Percentiles rank a stretch among this genome's conserved stretches.
Conservation (phyloP, 768 basidiomycete species). For the Suillus plorans region DNA sequence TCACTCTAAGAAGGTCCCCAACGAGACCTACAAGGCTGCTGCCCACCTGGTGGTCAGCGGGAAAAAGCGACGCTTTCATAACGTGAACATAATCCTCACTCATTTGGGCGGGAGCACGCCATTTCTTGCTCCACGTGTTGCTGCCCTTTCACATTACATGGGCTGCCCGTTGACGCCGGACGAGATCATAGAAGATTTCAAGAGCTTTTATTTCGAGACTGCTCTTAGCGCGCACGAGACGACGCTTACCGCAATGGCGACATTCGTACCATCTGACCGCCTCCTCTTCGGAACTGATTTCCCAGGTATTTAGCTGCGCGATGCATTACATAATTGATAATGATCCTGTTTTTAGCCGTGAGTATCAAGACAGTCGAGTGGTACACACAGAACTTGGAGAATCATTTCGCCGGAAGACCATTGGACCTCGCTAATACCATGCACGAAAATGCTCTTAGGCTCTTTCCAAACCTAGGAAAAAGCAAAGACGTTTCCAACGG, state of each 20-base stretch:
- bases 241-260: constrained; percentile 50
- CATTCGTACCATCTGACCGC: constrained; percentile 48
- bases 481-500: neutral
- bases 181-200: constrained; percentile 69
- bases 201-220: constrained; percentile 71
- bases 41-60: constrained; percentile 75
- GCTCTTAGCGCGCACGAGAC: constrained; percentile 61
- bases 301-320: constrained; percentile 50
- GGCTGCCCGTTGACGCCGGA: constrained; percentile 62
- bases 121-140: constrained; percentile 67
- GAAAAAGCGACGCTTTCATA: constrained; percentile 58
- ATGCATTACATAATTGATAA: neutral
- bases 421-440: constrained; percentile 44
- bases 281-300: constrained; percentile 77
- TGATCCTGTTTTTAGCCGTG: constrained; percentile 45
- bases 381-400: constrained; percentile 57
- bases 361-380: constrained; percentile 54
- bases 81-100: constrained; percentile 65
- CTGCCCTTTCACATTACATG: constrained; percentile 67
- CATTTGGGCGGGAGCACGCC: constrained; percentile 73
- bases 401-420: constrained; percentile 43
- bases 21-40: constrained; percentile 82
- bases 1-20: constrained; percentile 54
- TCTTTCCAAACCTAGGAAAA: constrained; percentile 45
- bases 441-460: constrained; percentile 47